Evolutionary conservation across 345 rosid species (phyloP).

Genomic region (Cardiospermum halicacabum): DNA sequence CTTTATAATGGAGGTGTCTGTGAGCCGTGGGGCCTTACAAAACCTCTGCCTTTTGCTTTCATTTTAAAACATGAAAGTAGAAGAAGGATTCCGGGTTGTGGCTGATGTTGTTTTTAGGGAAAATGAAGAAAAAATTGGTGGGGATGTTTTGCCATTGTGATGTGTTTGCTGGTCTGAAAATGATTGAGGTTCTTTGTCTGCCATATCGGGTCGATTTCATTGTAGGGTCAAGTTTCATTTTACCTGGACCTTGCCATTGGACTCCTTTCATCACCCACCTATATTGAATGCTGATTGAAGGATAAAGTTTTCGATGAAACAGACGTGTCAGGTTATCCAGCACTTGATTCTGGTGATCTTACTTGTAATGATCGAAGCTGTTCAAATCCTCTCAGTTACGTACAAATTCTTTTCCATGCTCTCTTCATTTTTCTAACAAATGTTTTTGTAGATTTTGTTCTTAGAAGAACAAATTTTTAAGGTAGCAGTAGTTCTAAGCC

Average conservation of each 20-base stretch:
- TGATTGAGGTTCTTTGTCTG: conserved; percentile 45
- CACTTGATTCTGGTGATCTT: background rate
- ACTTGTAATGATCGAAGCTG: background rate
- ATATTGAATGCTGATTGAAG: background rate
- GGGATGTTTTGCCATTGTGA: conserved; percentile 30
- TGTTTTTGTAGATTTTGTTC: conserved; percentile 15
- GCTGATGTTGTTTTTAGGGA: conserved; percentile 23
- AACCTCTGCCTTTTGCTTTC: conserved; percentile 19
- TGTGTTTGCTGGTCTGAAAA: conserved; percentile 28
- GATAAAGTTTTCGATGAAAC: background rate
- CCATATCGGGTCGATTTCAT: conserved; percentile 29
- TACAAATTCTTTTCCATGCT: background rate
- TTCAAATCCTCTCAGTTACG: background rate
- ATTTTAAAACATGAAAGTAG: conserved; percentile 8
- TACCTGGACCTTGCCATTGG: conserved; percentile 18
- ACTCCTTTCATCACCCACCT: background rate
- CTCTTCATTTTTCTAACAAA: conserved; percentile 19
- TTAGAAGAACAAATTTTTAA: conserved; percentile 4
- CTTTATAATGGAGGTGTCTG: conserved; percentile 20
- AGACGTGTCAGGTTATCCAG: background rate
- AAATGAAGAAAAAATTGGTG: conserved; percentile 33
- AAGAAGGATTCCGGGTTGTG: conserved; percentile 30
- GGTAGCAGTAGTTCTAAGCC: no score
- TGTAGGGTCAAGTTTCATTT: conserved; percentile 34
- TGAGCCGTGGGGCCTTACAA: conserved; percentile 23